Evolutionary conservation across 805 yeast species (phyloP).

Genomic region (Ogataea trehalophila): DNA sequence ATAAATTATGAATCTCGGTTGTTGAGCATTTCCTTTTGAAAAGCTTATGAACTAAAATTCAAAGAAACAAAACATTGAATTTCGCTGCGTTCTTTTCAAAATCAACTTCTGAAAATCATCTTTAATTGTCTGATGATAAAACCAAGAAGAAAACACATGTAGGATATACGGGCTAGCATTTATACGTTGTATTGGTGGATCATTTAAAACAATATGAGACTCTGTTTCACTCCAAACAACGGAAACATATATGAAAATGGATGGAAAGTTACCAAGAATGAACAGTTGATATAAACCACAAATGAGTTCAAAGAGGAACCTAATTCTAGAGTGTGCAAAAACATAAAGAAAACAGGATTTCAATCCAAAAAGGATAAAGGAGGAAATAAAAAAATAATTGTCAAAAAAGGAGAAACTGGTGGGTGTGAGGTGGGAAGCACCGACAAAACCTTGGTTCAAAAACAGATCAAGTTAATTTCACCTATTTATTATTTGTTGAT

Average conservation of each 20-base stretch:
- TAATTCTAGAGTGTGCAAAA: no score
- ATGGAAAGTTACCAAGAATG: no score
- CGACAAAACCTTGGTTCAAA: conserved; percentile 8
- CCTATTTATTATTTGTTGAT: no score
- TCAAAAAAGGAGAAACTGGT: neutral
- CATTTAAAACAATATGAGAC: no score
- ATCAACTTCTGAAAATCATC: no score
- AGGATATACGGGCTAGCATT: neutral
- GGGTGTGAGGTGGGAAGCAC: conserved; percentile 16
- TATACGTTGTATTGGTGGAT: no score
- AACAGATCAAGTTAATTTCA: neutral
- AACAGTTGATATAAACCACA: no score
- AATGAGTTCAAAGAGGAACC: no score
- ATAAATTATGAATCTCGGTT: neutral
- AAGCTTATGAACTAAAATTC: neutral
- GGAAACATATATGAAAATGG: no score
- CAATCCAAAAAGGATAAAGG: neutral
- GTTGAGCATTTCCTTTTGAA: conserved; percentile 2
- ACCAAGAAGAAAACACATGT: neutral
- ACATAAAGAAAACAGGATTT: no score
- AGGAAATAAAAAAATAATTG: neutral
- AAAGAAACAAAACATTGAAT: neutral
- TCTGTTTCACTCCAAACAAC: no score
- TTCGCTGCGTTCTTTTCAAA: conserved; percentile 1
- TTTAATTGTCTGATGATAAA: neutral